Evolutionary conservation across 805 yeast genomes (phyloP).

Genomic region (Lipomyces sp.): DNA sequence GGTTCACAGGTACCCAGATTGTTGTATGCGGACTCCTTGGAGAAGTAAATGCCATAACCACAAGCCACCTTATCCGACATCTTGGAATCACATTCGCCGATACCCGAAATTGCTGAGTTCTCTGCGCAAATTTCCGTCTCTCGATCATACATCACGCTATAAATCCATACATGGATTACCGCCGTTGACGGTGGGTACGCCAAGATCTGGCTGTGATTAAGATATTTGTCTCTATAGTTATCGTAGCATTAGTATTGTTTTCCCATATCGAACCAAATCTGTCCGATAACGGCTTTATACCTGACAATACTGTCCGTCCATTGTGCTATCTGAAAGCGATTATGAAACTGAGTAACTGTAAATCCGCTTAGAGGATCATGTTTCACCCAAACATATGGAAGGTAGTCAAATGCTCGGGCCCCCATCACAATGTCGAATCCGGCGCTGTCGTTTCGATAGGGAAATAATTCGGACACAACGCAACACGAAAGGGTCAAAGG

Average conservation of each 20-base stretch:
- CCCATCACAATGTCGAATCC: conserved; percentile 26
- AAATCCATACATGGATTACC: conserved; percentile 15
- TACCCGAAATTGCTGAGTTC: conserved; percentile 13
- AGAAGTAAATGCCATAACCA: conserved; percentile 28
- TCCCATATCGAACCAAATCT: neutral
- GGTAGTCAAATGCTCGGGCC: conserved; percentile 3
- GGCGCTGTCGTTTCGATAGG: conserved; percentile 10
- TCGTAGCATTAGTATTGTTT: too few relatives aligned
- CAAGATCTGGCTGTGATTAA: neutral
- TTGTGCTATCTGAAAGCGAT: conserved; percentile 5
- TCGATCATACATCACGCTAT: conserved; percentile 12
- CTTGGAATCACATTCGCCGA: neutral
- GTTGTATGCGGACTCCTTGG: conserved; percentile 19
- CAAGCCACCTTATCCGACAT: conserved; percentile 9
- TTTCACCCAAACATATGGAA: conserved; percentile 19
- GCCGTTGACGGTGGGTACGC: neutral
- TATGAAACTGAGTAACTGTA: conserved; percentile 11
- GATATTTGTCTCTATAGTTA: neutral
- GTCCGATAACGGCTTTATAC: neutral
- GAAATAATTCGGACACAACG: conserved; percentile 24
- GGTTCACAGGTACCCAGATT: conserved; percentile 17
- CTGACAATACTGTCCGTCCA: conserved; percentile 2
- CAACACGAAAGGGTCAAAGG: conserved; percentile 10
- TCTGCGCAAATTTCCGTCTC: neutral
- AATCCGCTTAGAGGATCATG: conserved; percentile 17